Percentiles rank a stretch among this genome's conserved stretches.
These are phyloP conservation scores for Fulvia fulva DNA, from an alignment of 2,329 filamentous ascomycete genomes.

Conservation along the genomic window DNA sequence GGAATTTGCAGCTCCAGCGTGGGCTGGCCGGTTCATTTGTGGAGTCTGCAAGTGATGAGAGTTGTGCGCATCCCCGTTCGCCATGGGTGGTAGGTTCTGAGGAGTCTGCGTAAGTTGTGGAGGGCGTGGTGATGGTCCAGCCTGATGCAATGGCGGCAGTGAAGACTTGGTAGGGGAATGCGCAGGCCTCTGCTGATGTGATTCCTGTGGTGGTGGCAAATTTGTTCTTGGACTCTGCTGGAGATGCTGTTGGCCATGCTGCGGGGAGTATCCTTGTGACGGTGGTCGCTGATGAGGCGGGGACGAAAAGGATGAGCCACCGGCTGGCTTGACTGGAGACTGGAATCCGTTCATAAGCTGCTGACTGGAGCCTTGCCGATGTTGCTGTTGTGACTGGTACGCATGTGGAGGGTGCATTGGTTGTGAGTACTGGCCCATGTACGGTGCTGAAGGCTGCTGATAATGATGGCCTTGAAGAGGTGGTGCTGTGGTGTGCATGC, in stretches of 20 bases:
- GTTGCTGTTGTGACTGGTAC: conserved; percentile 14
- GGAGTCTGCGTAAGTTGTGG: conserved; percentile 12
- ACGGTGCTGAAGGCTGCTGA: conserved; percentile 6
- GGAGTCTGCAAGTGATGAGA: conserved; percentile 5
- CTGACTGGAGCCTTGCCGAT: conserved; percentile 24
- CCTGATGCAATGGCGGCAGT: conserved; percentile 14
- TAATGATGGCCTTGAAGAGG: conserved; percentile 11
- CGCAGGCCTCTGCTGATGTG: conserved; percentile 14
- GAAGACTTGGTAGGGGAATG: conserved; percentile 33
- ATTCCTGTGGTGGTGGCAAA: conserved; percentile 27
- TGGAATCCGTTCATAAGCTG: conserved; percentile 31
- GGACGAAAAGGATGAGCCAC: conserved; percentile 17
- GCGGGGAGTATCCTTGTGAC: conserved; percentile 5
- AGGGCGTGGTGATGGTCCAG: conserved; percentile 4
- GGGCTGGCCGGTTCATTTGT: conserved; percentile 14
- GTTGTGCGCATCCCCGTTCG: conserved; percentile 11
- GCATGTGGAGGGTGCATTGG: background rate
- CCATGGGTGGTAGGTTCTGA: conserved; percentile 9
- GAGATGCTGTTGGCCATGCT: conserved; percentile 8
- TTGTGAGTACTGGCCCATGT: background rate
- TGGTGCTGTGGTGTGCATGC: background rate
- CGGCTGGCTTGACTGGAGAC: conserved; percentile 24
- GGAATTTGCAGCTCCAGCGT: conserved; percentile 11
- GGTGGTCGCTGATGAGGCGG: conserved; percentile 16
- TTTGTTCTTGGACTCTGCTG: conserved; percentile 28